Conservation (phyloP, 208 protist species). For the Phytomonas sp. region DNA sequence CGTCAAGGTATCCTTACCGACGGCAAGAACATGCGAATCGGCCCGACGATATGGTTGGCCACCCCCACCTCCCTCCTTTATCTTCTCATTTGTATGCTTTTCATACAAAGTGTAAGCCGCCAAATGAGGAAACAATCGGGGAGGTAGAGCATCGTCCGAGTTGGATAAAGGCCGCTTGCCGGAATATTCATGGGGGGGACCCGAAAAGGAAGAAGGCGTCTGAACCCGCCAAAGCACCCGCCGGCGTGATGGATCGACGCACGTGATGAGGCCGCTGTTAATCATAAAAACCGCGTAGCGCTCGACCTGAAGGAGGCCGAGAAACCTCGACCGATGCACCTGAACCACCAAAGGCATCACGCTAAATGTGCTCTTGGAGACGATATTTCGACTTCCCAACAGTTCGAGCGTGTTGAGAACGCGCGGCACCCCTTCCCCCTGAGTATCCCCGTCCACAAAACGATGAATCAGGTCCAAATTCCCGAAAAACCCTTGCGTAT, state of each 20-base stretch:
- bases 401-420: constrained; percentile 63
- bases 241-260: constrained; percentile 56
- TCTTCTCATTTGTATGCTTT: constrained; percentile 31
- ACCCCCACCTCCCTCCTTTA: constrained; percentile 35
- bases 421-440: constrained; percentile 31
- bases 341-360: constrained; percentile 76
- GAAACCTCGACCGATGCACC: constrained; percentile 36
- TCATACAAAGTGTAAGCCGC: constrained; percentile 57
- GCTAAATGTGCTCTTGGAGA: constrained; percentile 33
- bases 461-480: constrained; percentile 68
- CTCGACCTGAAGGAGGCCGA: constrained; percentile 59
- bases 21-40: constrained; percentile 75
- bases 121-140: constrained; percentile 55
- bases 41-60: constrained; percentile 34
- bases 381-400: constrained; percentile 70
- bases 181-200: constrained; percentile 18
- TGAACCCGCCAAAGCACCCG: constrained; percentile 78
- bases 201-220: constrained; percentile 44
- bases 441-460: constrained; percentile 68
- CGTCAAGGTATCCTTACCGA: constrained; percentile 58
- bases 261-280: constrained; percentile 77
- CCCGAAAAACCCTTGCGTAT: constrained; percentile 72
- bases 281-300: constrained; percentile 79
- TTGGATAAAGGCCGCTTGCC: constrained; percentile 17
- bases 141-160: constrained; percentile 18